phyloP scores from a whole-genome alignment of 1,284 basidiomycete species.

The Leccinum solheimii region DNA sequence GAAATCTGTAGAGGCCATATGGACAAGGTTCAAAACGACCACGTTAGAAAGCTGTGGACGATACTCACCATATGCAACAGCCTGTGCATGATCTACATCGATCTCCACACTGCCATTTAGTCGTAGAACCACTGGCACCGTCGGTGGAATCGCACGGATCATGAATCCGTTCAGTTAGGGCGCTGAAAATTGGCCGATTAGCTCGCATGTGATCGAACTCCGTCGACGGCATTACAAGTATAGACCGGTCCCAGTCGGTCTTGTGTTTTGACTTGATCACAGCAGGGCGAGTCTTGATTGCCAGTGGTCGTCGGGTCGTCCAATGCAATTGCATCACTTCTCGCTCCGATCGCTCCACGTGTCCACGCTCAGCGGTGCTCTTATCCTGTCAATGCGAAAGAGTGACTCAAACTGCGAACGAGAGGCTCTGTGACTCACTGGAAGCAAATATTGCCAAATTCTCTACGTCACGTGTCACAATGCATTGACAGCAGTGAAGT shows the following conservation, averaged over 20 bases:
- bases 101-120: not conserved
- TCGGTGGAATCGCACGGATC: not conserved
- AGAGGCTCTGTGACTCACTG: not conserved
- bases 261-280: not conserved
- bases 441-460: not conserved
- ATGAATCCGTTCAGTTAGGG: not conserved
- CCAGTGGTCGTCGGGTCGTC: not conserved
- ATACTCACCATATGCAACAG: not conserved
- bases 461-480: not conserved
- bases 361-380: not conserved
- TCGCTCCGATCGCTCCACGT: not conserved
- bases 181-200: not conserved
- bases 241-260: not conserved
- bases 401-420: not conserved
- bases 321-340: not conserved
- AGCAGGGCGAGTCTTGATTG: not conserved
- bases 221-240: not conserved
- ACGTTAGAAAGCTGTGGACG: conserved; percentile 3
- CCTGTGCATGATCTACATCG: not conserved
- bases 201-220: not conserved
- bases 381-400: no score
- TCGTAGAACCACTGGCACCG: not conserved
- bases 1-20: not conserved
- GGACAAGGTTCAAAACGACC: not conserved
- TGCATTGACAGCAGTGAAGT: no score